Conservation (phyloP, 2,329 filamentous ascomycete species). For the Lomentospora prolificans region DNA sequence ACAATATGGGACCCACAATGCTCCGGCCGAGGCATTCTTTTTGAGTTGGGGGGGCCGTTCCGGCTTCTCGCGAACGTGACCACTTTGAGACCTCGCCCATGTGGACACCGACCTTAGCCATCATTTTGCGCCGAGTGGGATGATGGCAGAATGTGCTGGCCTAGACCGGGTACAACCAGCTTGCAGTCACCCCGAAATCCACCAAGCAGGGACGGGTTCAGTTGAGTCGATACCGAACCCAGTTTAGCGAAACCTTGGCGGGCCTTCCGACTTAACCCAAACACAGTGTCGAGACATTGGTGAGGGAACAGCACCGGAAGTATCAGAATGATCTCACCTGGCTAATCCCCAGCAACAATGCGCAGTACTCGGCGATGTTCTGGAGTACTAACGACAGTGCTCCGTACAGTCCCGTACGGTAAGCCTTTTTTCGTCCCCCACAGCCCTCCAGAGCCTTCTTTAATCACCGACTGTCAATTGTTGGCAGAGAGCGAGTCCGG, state of each 20-base stretch:
- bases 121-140: no score
- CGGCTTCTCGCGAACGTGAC: slow-evolving; percentile 2
- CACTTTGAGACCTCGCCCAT: neutral
- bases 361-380: neutral
- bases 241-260: neutral
- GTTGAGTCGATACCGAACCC: neutral
- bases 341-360: neutral
- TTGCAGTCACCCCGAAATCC: neutral
- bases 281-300: slow-evolving; percentile 1
- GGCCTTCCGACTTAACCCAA: neutral
- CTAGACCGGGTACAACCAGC: neutral
- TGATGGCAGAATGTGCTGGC: neutral
- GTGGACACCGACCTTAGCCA: no score
- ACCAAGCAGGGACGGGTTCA: neutral
- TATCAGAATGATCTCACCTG: neutral
- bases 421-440: neutral
- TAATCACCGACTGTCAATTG: no score
- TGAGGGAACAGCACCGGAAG: neutral
- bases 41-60: neutral
- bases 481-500: neutral
- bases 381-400: neutral
- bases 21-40: neutral
- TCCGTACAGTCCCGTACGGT: neutral
- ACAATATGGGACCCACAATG: no score
- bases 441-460: no score